These are phyloP conservation scores for Nyctanthes arbortristis DNA, from an alignment of 257 asterid genomes.

Conservation along the genomic window DNA sequence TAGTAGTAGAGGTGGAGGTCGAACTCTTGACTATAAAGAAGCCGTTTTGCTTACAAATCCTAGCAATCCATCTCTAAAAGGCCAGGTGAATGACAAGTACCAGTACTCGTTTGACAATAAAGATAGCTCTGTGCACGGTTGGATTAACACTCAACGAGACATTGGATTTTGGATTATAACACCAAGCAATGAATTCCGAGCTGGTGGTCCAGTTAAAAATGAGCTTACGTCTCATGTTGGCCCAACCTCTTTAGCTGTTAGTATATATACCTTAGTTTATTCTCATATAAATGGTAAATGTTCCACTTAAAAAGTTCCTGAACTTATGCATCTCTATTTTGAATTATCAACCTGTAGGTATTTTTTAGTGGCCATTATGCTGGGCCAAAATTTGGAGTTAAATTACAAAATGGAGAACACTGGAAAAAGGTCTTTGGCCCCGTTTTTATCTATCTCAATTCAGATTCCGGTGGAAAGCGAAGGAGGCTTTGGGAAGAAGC, in stretches of 20 bases:
- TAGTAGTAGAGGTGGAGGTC: slow-evolving; percentile 35
- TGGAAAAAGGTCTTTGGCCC: slow-evolving; percentile 77
- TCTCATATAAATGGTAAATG: not conserved
- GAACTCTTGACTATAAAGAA: slow-evolving; percentile 54
- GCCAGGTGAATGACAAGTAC: slow-evolving; percentile 75
- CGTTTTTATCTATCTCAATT: slow-evolving; percentile 56
- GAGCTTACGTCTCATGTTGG: slow-evolving; percentile 72
- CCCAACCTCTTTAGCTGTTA: slow-evolving; percentile 55
- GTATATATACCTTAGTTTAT: not conserved
- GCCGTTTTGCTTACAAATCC: slow-evolving; percentile 55
- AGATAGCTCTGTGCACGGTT: slow-evolving; percentile 65
- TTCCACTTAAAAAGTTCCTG: not conserved
- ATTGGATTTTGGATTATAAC: slow-evolving; percentile 70
- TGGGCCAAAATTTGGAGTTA: slow-evolving; percentile 38
- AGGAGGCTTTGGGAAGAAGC: slow-evolving; percentile 63
- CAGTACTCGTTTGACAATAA: slow-evolving; percentile 56
- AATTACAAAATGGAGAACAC: slow-evolving; percentile 44
- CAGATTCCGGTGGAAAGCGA: slow-evolving; percentile 33
- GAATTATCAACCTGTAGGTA: slow-evolving; percentile 23
- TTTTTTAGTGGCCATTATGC: slow-evolving; percentile 62
- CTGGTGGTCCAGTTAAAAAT: slow-evolving; percentile 58
- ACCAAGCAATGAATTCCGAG: slow-evolving; percentile 65
- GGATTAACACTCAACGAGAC: slow-evolving; percentile 45
- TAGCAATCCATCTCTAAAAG: slow-evolving; percentile 30
- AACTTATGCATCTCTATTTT: not conserved